A percentile compares a stretch with the other conserved stretches of the same genome.
Conservation (phyloP, 371 early-diverging fungal species). For the Zychaea mexicana region DNA sequence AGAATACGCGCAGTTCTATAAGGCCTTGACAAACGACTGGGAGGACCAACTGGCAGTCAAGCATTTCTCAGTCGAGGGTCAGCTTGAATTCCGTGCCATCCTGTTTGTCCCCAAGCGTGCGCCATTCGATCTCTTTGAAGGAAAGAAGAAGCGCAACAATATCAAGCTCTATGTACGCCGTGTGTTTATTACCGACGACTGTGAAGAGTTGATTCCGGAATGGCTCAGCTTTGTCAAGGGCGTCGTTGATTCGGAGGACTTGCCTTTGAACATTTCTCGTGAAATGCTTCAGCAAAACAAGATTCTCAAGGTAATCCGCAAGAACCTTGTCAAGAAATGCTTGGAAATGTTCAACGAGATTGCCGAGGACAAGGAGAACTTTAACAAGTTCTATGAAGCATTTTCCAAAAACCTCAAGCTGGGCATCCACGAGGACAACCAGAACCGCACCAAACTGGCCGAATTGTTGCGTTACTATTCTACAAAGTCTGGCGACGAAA, state of each 20-base stretch:
- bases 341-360: conserved; percentile 77
- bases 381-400: conserved; percentile 71
- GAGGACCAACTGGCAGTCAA: conserved; percentile 69
- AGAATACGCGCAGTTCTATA: conserved; percentile 85
- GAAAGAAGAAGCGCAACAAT: conserved; percentile 70
- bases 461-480: conserved; percentile 77
- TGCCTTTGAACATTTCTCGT: conserved; percentile 90
- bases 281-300: conserved; percentile 85
- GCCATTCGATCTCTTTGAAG: conserved; percentile 62
- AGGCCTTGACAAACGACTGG: conserved; percentile 75
- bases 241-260: conserved; percentile 82
- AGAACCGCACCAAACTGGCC: conserved; percentile 66
- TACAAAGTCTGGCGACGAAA: conserved; percentile 65
- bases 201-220: conserved; percentile 67
- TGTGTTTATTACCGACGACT: conserved; percentile 90
- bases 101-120: conserved; percentile 79
- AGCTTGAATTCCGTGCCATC: conserved; percentile 76
- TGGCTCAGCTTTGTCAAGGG: conserved; percentile 70
- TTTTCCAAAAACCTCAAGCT: conserved; percentile 76
- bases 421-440: conserved; percentile 75
- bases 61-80: conserved; percentile 83
- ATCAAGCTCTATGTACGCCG: conserved; percentile 86
- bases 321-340: conserved; percentile 81
- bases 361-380: conserved; percentile 71
- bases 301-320: conserved; percentile 77